A percentile compares a stretch with the other conserved stretches of the same genome.
phyloP scores from a whole-genome alignment of 441 rosid genomes.

The Bocquillonia castaneifolia region DNA sequence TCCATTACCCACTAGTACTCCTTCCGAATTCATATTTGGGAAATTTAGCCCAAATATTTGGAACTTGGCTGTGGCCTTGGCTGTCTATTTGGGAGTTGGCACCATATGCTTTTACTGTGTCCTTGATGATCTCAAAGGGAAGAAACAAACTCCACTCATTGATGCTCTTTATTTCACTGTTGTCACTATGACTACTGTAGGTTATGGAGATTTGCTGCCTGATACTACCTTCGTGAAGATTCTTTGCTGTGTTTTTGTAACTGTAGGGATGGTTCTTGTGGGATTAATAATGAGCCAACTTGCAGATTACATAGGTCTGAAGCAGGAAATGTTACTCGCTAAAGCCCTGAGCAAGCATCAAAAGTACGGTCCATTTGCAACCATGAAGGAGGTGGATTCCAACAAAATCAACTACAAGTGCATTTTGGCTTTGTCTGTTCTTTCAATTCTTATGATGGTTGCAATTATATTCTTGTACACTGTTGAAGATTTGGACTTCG shows the following conservation, averaged over 20 bases:
- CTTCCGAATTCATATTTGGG: constrained; percentile 26
- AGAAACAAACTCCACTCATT: constrained; percentile 44
- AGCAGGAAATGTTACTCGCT: constrained; percentile 59
- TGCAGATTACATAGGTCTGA: constrained; percentile 61
- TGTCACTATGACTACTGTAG: constrained; percentile 74
- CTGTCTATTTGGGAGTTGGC: constrained; percentile 44
- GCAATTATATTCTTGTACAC: constrained; percentile 39
- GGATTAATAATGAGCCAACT: constrained; percentile 48
- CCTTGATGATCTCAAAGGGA: constrained; percentile 45
- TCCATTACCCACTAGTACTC: constrained; percentile 27
- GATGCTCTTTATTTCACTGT: constrained; percentile 63
- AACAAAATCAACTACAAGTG: constrained; percentile 44
- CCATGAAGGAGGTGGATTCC: constrained; percentile 42
- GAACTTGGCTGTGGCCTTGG: constrained; percentile 36
- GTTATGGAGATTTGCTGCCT: constrained; percentile 81
- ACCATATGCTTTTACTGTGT: constrained; percentile 44
- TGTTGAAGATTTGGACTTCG: constrained; percentile 36
- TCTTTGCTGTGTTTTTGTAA: constrained; percentile 59
- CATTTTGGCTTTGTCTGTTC: constrained; percentile 29
- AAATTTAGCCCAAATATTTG: constrained; percentile 34
- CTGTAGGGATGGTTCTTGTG: constrained; percentile 56
- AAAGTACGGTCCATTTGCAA: constrained; percentile 34
- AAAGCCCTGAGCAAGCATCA: constrained; percentile 42
- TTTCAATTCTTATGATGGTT: constrained; percentile 34
- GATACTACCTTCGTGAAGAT: constrained; percentile 35